Percentiles rank a stretch among this genome's conserved stretches.
Evolutionary conservation across 139 green algal species (phyloP).

Genomic region (Bryopsis sp.): DNA sequence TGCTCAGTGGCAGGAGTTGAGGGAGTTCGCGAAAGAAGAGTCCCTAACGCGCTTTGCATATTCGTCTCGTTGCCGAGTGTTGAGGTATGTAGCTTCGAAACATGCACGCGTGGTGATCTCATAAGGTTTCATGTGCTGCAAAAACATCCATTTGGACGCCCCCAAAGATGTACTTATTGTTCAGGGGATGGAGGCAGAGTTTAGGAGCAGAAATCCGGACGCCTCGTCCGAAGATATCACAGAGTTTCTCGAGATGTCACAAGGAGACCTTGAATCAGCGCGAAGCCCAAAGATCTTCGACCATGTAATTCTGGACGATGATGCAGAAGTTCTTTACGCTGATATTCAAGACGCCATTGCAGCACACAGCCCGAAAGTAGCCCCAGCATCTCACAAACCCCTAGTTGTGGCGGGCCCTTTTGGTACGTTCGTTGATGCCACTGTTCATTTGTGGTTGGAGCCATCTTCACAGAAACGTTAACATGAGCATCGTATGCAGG

Average conservation of each 20-base stretch:
- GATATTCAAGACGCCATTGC: constrained; percentile 28
- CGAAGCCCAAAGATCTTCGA: constrained; percentile 23
- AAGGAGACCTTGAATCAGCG: neutral
- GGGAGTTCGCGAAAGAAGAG: neutral
- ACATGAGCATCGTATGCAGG: constrained; percentile 18
- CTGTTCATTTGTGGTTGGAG: no score
- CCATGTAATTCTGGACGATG: constrained; percentile 20
- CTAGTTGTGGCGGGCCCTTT: constrained; percentile 54
- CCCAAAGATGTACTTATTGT: no score
- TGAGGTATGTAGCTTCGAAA: no score
- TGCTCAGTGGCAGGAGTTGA: neutral
- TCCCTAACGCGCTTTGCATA: neutral
- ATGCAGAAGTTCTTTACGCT: constrained; percentile 22
- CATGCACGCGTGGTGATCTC: no score
- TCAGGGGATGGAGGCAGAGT: no score
- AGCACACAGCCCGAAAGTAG: constrained; percentile 29
- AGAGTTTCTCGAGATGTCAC: neutral
- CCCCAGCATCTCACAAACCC: constrained; percentile 35
- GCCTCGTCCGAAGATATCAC: neutral
- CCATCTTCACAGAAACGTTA: no score
- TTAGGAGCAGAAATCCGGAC: no score
- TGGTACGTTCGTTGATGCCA: no score
- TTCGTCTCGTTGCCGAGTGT: no score
- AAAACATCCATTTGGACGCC: no score
- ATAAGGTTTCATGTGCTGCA: no score